A percentile compares a stretch with the other conserved stretches of the same genome.
These are phyloP conservation scores for Papiliotrema fonsecae DNA, from an alignment of 1,284 basidiomycete genomes.

Conservation along the genomic window DNA sequence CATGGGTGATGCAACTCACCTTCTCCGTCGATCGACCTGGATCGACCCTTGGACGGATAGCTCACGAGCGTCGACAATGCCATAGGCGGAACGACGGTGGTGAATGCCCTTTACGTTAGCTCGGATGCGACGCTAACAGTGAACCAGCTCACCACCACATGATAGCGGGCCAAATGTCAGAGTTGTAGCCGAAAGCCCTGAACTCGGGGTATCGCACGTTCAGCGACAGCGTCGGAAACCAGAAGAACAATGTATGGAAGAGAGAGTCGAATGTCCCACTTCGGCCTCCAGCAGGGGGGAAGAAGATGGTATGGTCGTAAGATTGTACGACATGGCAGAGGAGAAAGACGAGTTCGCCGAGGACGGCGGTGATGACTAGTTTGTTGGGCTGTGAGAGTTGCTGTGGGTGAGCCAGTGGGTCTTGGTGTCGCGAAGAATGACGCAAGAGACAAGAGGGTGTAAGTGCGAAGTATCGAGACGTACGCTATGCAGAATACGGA, in stretches of 20 bases:
- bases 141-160: conserved; percentile 38
- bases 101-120: conserved; percentile 26
- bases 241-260: conserved; percentile 36
- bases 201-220: conserved; percentile 31
- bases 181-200: conserved; percentile 14
- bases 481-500: conserved; percentile 26
- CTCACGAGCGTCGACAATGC: conserved; percentile 37
- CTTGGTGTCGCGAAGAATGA: too few species aligned
- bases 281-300: conserved; percentile 28
- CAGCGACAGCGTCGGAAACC: conserved; percentile 32
- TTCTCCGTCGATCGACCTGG: too few species aligned
- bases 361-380: conserved; percentile 26
- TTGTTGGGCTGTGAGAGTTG: conserved; percentile 29
- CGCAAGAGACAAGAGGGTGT: background rate
- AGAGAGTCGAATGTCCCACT: conserved; percentile 30
- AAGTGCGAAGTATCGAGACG: too few species aligned
- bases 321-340: conserved; percentile 34
- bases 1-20: too few species aligned
- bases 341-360: conserved; percentile 33
- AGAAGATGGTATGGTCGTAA: conserved; percentile 35
- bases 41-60: too few species aligned
- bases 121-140: background rate
- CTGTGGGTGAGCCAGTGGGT: too few species aligned
- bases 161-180: conserved; percentile 35
- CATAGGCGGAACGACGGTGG: conserved; percentile 41